Conservation (phyloP, 768 basidiomycete species). For the Cystofilobasidium macerans region DNA sequence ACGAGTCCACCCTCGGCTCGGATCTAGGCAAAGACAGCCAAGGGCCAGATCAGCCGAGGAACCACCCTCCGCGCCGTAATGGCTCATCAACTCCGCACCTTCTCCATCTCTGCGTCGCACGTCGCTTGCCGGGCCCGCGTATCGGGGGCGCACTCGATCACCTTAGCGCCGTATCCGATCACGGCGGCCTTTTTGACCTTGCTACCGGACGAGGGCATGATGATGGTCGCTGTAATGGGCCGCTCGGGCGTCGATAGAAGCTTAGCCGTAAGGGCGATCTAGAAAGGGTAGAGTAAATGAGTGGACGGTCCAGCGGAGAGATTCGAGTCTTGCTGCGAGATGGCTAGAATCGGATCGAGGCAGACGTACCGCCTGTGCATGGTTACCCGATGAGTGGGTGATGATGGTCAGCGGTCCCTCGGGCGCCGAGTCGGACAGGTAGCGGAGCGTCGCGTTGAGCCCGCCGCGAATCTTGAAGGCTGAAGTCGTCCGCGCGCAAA, state of each 20-base stretch:
- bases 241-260: slow-evolving; percentile 9
- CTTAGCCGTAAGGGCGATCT: slow-evolving; percentile 2
- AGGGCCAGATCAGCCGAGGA: no score
- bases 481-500: background rate
- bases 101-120: slow-evolving; percentile 1
- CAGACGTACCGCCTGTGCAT: background rate
- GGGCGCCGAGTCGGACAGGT: background rate
- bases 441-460: background rate
- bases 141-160: slow-evolving; percentile 1
- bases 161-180: background rate
- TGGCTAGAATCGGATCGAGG: background rate
- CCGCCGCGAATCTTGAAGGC: slow-evolving; percentile 10
- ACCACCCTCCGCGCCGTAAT: no score
- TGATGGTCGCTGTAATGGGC: slow-evolving; percentile 2
- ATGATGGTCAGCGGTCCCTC: background rate
- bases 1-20: background rate
- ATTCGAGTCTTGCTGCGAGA: background rate
- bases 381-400: slow-evolving; percentile 7
- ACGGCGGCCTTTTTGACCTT: slow-evolving; percentile 7
- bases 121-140: background rate
- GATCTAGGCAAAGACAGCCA: background rate
- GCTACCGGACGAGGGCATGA: background rate
- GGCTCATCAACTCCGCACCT: no score
- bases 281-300: no score
- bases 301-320: background rate